Evolutionary conservation across 2,329 filamentous ascomycete species (phyloP), one percentile per base, ranked within the genome.

Genomic region (Exserohilum turcica): DNA sequence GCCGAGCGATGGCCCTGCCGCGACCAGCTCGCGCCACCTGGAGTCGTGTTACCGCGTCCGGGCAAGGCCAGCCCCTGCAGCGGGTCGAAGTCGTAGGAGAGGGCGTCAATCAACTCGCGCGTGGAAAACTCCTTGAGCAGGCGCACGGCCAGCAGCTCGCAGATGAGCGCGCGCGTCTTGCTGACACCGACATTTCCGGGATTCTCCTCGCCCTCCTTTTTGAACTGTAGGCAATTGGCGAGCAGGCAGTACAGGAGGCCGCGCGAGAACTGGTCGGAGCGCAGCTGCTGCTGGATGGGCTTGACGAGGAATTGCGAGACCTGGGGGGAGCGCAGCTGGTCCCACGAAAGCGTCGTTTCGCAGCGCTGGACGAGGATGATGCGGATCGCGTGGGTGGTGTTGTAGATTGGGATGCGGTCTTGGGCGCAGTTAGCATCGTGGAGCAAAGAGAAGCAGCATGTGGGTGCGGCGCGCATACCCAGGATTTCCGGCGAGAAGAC

Each of bases 271-370:
- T 96, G 90, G 45, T 89, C 86, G 13, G 85, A 81, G 56, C 88
- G 86, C 59, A 97, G 92, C 73, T 93, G 89, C 71, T 94, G 89
- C 74, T 94, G 91, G 79, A 97, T 94, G 2, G 93, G 93, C 79
- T 97, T 97, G 70, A 97, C 84, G 31, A 97, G 83, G 72, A 97
- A 97, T 71, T 96, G 92, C 13, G 92, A 96, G 51, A 97, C 88
- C 72, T 97, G 93, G 3, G 93, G 93, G n/a, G 92, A 96, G 59
- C 92, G 86, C 58, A 97, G 81, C 74, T 97, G 93, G 60, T 97
- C 93, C 92, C 92, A 97, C 13, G 91, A 88, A 44, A 97, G 78
- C 0, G 91, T 93, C 1, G 92, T 97, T 78, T 97, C 93, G 74
- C 91, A 96, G 70, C 90, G 86, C 54, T 90, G 83, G 61, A 90